These are phyloP conservation scores for Leccinum rimulosum DNA, from an alignment of 768 basidiomycete genomes.

Conservation along the genomic window DNA sequence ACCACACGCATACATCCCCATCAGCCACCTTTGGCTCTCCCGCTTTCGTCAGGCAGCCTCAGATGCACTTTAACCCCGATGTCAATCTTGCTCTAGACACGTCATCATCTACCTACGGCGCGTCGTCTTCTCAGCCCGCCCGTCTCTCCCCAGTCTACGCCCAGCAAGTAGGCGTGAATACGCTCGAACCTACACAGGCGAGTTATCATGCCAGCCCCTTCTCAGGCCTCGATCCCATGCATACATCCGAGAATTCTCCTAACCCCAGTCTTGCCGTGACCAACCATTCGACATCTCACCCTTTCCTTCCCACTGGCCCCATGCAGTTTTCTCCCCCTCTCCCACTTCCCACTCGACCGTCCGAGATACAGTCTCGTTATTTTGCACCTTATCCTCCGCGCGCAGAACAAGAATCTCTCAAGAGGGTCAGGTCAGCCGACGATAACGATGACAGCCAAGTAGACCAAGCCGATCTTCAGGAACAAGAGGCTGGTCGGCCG, in stretches of 20 bases:
- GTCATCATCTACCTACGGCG: slow-evolving; percentile 12
- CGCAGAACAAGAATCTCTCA: slow-evolving; percentile 8
- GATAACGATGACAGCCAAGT: slow-evolving; percentile 15
- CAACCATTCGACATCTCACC: slow-evolving; percentile 7
- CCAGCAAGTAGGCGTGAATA: slow-evolving; percentile 5
- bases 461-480: slow-evolving; percentile 22
- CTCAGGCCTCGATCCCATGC: slow-evolving; percentile 3
- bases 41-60: slow-evolving; percentile 8
- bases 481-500: slow-evolving; percentile 19
- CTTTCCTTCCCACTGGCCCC: slow-evolving; percentile 23
- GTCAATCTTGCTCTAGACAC: slow-evolving; percentile 12
- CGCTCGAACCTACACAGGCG: slow-evolving; percentile 12
- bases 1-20: slow-evolving; percentile 13
- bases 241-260: slow-evolving; percentile 14
- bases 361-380: slow-evolving; percentile 29
- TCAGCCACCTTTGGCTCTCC: slow-evolving; percentile 13
- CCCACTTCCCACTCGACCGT: slow-evolving; percentile 27
- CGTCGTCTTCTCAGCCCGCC: slow-evolving; percentile 7
- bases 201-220: slow-evolving; percentile 18
- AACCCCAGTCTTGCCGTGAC: slow-evolving; percentile 3
- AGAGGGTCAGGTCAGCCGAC: slow-evolving; percentile 22
- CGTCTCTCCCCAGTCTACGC: slow-evolving; percentile 15
- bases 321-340: slow-evolving; percentile 33
- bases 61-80: slow-evolving; percentile 11
- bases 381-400: slow-evolving; percentile 8